phyloP scores from a whole-genome alignment of 2,329 filamentous ascomycete species.

The Madurella mycetomatis region DNA sequence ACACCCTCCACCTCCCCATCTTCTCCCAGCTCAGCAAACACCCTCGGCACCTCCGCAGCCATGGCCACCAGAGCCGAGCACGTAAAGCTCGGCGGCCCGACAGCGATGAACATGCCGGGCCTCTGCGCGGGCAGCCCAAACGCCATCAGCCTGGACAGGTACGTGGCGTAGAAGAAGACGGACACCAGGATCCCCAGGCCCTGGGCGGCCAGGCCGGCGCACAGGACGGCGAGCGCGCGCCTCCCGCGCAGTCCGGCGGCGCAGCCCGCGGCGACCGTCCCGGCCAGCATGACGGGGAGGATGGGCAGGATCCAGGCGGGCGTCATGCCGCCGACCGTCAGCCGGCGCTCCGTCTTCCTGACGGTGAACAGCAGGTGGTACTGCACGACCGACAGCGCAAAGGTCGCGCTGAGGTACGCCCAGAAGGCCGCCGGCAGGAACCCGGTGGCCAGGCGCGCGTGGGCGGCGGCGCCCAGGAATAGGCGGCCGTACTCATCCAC shows the following conservation, averaged over 20 bases:
- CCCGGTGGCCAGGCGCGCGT: constrained; percentile 42
- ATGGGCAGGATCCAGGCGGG: constrained; percentile 60
- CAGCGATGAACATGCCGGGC: constrained; percentile 61
- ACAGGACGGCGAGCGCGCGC: constrained; percentile 49
- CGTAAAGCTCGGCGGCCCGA: constrained; percentile 52
- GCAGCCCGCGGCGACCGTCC: constrained; percentile 54
- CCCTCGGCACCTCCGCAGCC: constrained; percentile 31
- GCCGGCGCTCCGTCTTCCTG: constrained; percentile 37
- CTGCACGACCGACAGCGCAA: constrained; percentile 50
- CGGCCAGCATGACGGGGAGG: constrained; percentile 60
- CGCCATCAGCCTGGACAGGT: constrained; percentile 55
- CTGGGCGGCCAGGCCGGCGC: constrained; percentile 55
- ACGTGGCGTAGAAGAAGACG: constrained; percentile 56
- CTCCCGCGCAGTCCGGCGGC: constrained; percentile 43
- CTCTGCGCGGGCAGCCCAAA: constrained; percentile 52
- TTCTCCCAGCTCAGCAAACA: constrained; percentile 21
- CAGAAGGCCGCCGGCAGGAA: constrained; percentile 56
- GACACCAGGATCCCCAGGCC: constrained; percentile 57
- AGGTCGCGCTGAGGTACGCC: constrained; percentile 52
- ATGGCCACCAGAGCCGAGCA: constrained; percentile 35
- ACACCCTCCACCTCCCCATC: constrained; percentile 7
- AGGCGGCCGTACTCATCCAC: constrained; percentile 45
- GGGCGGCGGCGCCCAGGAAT: constrained; percentile 30
- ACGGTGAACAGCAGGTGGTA: constrained; percentile 55
- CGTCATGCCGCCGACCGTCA: constrained; percentile 49